Conservation (phyloP, 2,329 filamentous ascomycete species). For the Hymenoscyphus scutula region DNA sequence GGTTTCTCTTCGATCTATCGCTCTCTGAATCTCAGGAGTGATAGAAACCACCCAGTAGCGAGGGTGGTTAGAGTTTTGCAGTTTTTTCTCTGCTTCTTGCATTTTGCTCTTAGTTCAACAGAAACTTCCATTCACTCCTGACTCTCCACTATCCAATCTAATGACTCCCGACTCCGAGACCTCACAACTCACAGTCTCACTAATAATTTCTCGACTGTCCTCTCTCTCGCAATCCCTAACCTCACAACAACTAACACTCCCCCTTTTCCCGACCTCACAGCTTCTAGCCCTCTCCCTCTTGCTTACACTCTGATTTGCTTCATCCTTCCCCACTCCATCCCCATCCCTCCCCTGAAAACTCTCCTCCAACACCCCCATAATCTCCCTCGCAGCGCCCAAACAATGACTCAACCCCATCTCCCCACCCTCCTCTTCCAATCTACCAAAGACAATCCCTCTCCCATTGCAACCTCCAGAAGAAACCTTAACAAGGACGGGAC, state of each 20-base stretch:
- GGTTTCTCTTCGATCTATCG: no score
- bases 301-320: not conserved
- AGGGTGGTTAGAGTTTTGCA: no score
- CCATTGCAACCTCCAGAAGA: not conserved
- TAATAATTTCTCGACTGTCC: not conserved
- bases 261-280: not conserved
- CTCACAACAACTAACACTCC: not conserved
- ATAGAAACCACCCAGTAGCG: no score
- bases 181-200: not conserved
- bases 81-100: no score
- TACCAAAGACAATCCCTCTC: not conserved
- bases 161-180: not conserved
- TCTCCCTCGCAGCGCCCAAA: not conserved
- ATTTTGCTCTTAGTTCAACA: no score
- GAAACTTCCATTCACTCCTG: not conserved
- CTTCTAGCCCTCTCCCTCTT: not conserved
- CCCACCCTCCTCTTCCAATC: not conserved
- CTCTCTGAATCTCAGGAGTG: no score
- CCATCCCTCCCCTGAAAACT: not conserved
- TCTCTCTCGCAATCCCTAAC: not conserved
- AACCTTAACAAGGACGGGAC: conserved; percentile 6
- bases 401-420: not conserved
- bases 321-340: not conserved
- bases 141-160: not conserved
- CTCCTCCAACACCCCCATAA: not conserved